Percentiles rank a stretch among this genome's conserved stretches.
Evolutionary conservation across 345 rosid species (phyloP).

Genomic region (Triadica sebifera): DNA sequence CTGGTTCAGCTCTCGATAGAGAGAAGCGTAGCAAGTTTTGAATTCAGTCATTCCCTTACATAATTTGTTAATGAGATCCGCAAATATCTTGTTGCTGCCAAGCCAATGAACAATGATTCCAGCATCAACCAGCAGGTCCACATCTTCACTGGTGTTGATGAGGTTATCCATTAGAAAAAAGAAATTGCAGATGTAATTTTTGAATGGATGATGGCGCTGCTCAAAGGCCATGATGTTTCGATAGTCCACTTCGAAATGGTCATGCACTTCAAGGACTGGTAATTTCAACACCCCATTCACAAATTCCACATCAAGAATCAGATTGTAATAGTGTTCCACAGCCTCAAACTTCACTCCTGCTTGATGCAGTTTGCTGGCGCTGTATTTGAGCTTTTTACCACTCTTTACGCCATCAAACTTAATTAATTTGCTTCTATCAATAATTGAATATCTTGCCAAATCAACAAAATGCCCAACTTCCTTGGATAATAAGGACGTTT

Average conservation of each 20-base stretch:
- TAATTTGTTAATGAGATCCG: not conserved
- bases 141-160: not conserved
- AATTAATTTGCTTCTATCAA: no score
- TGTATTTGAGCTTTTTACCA: no score
- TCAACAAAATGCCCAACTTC: no score
- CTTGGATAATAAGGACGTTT: no score
- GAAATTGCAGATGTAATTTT: constrained; percentile 5
- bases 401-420: no score
- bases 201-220: not conserved
- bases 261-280: not conserved
- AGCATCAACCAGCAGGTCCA: constrained; percentile 6
- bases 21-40: not conserved
- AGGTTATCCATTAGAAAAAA: not conserved
- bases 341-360: constrained; percentile 6
- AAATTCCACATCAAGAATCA: not conserved
- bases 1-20: not conserved
- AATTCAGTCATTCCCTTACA: not conserved
- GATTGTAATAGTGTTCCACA: no score
- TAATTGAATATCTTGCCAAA: no score
- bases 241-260: no score
- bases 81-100: not conserved
- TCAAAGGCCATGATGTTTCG: constrained; percentile 2
- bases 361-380: not conserved
- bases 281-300: not conserved
- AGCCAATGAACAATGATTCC: not conserved